phyloP scores from a whole-genome alignment of 129 eudicot species.

The sunflower (Helianthus annuus) region HanXRQr2.0-SUNRISE NC_035441.2:82391207-82391706 shows the following conservation, averaged over 20 bases:
- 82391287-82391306: too few relatives aligned
- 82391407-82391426: conserved; percentile 11
- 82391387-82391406: conserved; percentile 39
- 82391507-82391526: conserved; percentile 34
- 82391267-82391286: too few relatives aligned
- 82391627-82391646: background rate
- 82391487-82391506: conserved; percentile 77
- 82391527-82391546: conserved; percentile 36
- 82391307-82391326: too few relatives aligned
- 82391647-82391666: background rate
- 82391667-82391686: conserved; percentile 1
- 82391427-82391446: conserved; percentile 17
- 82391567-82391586: conserved; percentile 30
- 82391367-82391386: too few relatives aligned
- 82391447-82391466: background rate
- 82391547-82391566: conserved; percentile 46
- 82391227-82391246: too few relatives aligned
- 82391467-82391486: conserved; percentile 69
- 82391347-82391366: too few relatives aligned
- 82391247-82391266: too few relatives aligned
- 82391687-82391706: conserved; percentile 22
- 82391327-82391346: too few relatives aligned
- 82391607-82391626: conserved; percentile 39
- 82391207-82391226: too few relatives aligned
- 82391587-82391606: conserved; percentile 79